These are phyloP conservation scores for Venturia pyrina DNA, from an alignment of 2,329 filamentous ascomycete genomes.

Conservation along the genomic window DNA sequence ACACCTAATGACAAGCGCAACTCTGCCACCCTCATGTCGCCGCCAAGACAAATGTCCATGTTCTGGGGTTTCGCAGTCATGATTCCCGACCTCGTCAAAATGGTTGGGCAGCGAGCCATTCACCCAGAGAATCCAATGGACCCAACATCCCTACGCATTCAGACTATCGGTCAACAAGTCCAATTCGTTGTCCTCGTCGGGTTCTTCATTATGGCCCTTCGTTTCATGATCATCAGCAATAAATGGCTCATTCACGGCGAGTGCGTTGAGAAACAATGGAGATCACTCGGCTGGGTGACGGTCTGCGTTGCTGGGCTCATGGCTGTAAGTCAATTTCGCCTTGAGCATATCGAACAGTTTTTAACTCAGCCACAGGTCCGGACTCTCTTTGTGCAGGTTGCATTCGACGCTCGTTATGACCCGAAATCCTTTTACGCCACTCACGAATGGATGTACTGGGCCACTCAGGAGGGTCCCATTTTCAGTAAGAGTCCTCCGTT, in stretches of 20 bases:
- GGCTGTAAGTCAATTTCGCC: background rate
- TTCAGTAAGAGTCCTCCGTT: background rate
- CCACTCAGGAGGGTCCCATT: conserved; percentile 1
- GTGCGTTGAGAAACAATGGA: conserved; percentile 8
- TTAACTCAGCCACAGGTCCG: background rate
- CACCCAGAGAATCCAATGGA: conserved; percentile 1
- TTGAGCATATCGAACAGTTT: background rate
- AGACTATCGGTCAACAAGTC: background rate
- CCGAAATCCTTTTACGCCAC: conserved; percentile 1
- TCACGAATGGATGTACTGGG: conserved; percentile 11
- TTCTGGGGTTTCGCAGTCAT: conserved; percentile 2
- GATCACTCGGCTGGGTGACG: conserved; percentile 2
- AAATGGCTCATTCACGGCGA: conserved; percentile 6
- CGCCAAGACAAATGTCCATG: conserved; percentile 4
- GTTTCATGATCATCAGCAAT: conserved; percentile 12
- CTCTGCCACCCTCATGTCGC: background rate
- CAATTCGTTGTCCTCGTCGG: background rate
- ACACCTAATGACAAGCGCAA: conserved; percentile 10
- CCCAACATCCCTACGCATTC: background rate
- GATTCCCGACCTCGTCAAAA: conserved; percentile 8
- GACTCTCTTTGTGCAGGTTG: background rate
- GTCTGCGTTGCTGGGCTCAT: background rate
- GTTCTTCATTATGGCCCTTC: conserved; percentile 1
- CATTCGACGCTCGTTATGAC: conserved; percentile 7
- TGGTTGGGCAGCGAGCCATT: conserved; percentile 5